Evolutionary conservation across 345 rosid species (phyloP), one percentile per base, ranked within the genome.

Genomic region (Ricinus communis): DNA sequence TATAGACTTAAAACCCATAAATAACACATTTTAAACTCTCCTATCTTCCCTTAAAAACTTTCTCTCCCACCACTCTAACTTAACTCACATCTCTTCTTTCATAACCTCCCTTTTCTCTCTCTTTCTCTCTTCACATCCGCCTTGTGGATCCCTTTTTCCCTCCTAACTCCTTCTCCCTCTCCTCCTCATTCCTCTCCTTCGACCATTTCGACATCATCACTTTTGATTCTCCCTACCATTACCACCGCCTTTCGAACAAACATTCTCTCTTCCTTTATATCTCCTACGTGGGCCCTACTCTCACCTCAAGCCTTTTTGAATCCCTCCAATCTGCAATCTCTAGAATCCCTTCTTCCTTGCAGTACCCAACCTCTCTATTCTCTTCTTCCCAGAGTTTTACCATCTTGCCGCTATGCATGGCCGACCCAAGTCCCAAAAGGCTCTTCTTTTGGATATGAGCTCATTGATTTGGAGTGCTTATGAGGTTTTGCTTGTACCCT

Each of bases 401-500:
- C 98, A 98, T 36, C 80, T 95, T 24, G 90, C 99, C 0, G 84
- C 96, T 5, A 74, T 89, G 66, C 98, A 90, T 47, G 99, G 99
- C 5, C 76, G 87, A 45, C 97, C 98, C 63, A 95, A 89, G 81
- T 92, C 97, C 0, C 86, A 89, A 11, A 95, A 92, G 81, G 91
- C 87, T 7, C 70, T 91, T 43, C 86, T 92, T 14, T 83, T 90
- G 9, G 98, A 95, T 62, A 71, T 92, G 69, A 91, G 97, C 2
- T 95, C 99, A 0, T 66, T 95, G 25, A 82, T 93, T 75, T 88
- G 86, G 85, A 92, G 90, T 76, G 97, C 98, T 38, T 95, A 95
- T 76, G 91, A 95, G 94, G 98, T 90, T 77, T 77, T 92, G 53
- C 78, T 92, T 52, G 98, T 88, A 73, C 99, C 98, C 69, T 86